Conservation (phyloP, 805 yeast species). For the Pachysolen tannophilus region DNA sequence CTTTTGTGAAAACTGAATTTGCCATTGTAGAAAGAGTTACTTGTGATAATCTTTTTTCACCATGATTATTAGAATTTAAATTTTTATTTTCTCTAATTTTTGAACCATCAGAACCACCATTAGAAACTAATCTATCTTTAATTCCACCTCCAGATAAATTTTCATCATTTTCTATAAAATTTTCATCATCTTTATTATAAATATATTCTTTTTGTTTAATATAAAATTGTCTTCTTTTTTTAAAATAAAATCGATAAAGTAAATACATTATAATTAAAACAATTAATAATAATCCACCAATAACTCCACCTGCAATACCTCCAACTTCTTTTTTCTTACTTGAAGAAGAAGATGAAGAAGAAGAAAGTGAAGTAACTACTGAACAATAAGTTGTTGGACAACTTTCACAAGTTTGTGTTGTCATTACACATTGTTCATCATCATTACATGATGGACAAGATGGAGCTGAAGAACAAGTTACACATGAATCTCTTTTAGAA, state of each 20-base stretch:
- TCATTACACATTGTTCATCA: slow-evolving; percentile 45
- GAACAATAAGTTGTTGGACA: slow-evolving; percentile 53
- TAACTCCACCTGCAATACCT: slow-evolving; percentile 67
- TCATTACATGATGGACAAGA: slow-evolving; percentile 47
- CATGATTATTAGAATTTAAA: slow-evolving; percentile 11
- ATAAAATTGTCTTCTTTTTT: slow-evolving; percentile 23
- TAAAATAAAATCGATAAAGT: slow-evolving; percentile 35
- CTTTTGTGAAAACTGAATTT: slow-evolving; percentile 64
- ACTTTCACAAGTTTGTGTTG: slow-evolving; percentile 45
- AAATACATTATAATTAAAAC: slow-evolving; percentile 28
- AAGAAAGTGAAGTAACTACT: slow-evolving; percentile 15
- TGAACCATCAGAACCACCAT: slow-evolving; percentile 3
- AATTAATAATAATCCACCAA: slow-evolving; percentile 45
- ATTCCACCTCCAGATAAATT: slow-evolving; percentile 19
- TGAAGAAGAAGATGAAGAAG: slow-evolving; percentile 11
- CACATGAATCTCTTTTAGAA: slow-evolving; percentile 16
- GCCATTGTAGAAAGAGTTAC: slow-evolving; percentile 32
- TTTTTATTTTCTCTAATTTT: slow-evolving; percentile 13
- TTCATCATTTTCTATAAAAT: slow-evolving; percentile 16
- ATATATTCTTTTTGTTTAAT: slow-evolving; percentile 21
- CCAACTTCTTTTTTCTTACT: slow-evolving; percentile 25
- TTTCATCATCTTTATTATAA: slow-evolving; percentile 17
- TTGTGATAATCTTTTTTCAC: slow-evolving; percentile 20
- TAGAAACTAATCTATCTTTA: slow-evolving; percentile 9
- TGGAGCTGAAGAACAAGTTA: slow-evolving; percentile 24